Conservation (phyloP, 2,329 filamentous ascomycete species). For the Calonectria hongkongensis region DNA sequence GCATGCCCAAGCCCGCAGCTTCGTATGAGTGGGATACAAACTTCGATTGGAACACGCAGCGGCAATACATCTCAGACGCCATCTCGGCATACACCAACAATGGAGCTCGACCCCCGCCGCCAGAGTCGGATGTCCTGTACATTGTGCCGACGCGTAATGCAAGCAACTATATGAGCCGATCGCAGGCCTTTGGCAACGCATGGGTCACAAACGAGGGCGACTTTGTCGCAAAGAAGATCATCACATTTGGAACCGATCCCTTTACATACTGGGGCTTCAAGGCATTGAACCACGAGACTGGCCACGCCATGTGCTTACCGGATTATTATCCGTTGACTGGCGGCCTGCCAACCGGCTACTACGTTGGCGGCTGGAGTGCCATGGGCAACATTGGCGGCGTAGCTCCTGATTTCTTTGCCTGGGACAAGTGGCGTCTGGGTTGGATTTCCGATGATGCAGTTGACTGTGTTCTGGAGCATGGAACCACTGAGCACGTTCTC, state of each 20-base stretch:
- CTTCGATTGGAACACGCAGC: constrained; percentile 25
- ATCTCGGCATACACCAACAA: constrained; percentile 40
- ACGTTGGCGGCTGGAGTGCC: constrained; percentile 61
- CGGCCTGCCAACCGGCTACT: constrained; percentile 52
- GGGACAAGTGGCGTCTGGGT: constrained; percentile 63
- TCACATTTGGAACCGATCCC: constrained; percentile 59
- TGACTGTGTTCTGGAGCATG: constrained; percentile 55
- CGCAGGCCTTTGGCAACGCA: constrained; percentile 10
- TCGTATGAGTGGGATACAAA: constrained; percentile 32
- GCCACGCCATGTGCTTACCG: constrained; percentile 62
- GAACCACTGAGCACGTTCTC: constrained; percentile 53
- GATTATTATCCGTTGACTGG: constrained; percentile 59
- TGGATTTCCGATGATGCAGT: constrained; percentile 59
- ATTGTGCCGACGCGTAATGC: constrained; percentile 41
- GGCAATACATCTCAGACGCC: constrained; percentile 44
- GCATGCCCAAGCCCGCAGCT: constrained; percentile 50
- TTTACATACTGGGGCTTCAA: constrained; percentile 58
- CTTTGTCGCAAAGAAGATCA: constrained; percentile 56
- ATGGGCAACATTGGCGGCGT: constrained; percentile 61
- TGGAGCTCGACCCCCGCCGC: constrained; percentile 26
- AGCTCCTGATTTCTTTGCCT: constrained; percentile 61
- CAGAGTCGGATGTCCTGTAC: constrained; percentile 42
- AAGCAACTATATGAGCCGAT: neutral
- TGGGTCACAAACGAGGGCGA: constrained; percentile 51
- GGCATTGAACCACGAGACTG: constrained; percentile 62